phyloP scores from a whole-genome alignment of 2,329 filamentous ascomycete genomes.

The Xylariaceae sp. region DNA sequence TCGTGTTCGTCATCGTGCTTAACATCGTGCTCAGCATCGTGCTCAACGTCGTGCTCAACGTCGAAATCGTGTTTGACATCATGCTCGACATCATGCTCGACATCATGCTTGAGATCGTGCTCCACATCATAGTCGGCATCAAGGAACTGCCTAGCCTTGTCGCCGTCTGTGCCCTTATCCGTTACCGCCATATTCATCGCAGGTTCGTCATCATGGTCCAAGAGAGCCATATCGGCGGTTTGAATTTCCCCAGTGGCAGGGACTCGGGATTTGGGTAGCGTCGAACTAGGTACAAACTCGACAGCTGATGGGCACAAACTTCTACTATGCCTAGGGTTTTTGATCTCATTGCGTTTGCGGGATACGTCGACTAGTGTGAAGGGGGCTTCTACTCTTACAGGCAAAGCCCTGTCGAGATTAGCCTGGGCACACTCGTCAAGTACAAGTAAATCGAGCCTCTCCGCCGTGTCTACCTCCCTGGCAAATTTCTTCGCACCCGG shows the following conservation, averaged over 20 bases:
- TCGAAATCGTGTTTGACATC: no score
- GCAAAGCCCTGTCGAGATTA: constrained; percentile 6
- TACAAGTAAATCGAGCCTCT: constrained; percentile 14
- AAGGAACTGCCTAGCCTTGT: no score
- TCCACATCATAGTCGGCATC: no score
- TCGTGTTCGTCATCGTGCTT: no score
- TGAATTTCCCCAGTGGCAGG: not conserved
- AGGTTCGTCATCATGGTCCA: no score
- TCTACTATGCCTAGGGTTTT: not conserved
- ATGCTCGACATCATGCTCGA: no score
- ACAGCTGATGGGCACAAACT: not conserved
- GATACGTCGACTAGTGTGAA: constrained; percentile 2
- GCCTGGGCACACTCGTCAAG: constrained; percentile 8
- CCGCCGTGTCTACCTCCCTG: constrained; percentile 11
- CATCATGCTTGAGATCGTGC: no score
- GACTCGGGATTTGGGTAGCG: not conserved
- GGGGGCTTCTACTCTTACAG: not conserved
- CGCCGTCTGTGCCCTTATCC: no score
- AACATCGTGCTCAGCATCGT: no score
- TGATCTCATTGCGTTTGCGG: not conserved
- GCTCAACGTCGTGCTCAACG: no score
- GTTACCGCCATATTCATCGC: no score
- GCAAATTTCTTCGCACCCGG: constrained; percentile 8
- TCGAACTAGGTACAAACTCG: not conserved
- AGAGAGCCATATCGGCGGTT: not conserved